A percentile compares a stretch with the other conserved stretches of the same genome.
These are phyloP conservation scores for Talaromyces liani DNA, from an alignment of 495 filamentous ascomycete genomes.

Conservation along the genomic window DNA sequence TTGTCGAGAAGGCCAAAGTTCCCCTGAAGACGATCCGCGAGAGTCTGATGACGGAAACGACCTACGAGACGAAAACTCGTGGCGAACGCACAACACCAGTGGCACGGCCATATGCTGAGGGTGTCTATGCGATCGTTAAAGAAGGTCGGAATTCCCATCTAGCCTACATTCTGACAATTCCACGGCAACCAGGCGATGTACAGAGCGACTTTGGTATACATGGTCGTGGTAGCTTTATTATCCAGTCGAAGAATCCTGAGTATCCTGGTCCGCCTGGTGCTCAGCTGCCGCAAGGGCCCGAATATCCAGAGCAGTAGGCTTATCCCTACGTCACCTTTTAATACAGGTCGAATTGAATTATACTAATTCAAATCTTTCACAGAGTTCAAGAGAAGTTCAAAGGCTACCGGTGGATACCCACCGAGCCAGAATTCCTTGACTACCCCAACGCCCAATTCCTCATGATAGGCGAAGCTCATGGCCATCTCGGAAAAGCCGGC, in stretches of 20 bases:
- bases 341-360: background rate
- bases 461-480: conserved; percentile 67
- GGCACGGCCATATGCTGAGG: conserved; percentile 71
- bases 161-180: conserved; percentile 78
- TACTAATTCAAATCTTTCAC: too few species aligned
- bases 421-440: conserved; percentile 69
- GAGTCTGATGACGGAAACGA: conserved; percentile 55
- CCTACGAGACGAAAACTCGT: conserved; percentile 71
- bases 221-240: conserved; percentile 66
- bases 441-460: conserved; percentile 75
- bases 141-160: conserved; percentile 68
- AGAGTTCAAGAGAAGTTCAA: conserved; percentile 67
- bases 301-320: conserved; percentile 67
- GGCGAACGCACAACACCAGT: conserved; percentile 65
- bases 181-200: conserved; percentile 58
- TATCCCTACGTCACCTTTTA: background rate
- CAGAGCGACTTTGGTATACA: conserved; percentile 71
- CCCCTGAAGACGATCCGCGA: conserved; percentile 67
- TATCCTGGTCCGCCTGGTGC: conserved; percentile 55
- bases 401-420: conserved; percentile 64
- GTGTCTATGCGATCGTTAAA: conserved; percentile 76
- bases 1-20: conserved; percentile 70
- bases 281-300: conserved; percentile 54
- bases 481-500: conserved; percentile 50
- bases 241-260: conserved; percentile 76